These are phyloP conservation scores for Botryotinia globosa DNA, from an alignment of 2,329 filamentous ascomycete species.

Conservation along the genomic window DNA sequence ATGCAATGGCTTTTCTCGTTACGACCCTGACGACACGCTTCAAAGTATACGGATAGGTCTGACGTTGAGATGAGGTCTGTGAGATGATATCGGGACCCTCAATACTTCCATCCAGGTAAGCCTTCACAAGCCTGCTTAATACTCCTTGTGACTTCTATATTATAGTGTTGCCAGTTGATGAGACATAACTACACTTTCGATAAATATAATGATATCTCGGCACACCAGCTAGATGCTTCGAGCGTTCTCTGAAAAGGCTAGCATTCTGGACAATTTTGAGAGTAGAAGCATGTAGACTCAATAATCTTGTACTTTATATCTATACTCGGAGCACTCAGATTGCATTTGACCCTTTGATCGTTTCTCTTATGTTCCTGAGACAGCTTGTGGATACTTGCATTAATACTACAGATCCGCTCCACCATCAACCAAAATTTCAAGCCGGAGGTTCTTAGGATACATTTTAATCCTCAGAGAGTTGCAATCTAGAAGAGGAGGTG, in stretches of 20 bases:
- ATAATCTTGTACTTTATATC: background rate
- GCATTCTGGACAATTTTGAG: background rate
- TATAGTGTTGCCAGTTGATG: background rate
- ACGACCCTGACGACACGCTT: too few relatives aligned
- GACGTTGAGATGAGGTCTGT: background rate
- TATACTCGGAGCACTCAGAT: background rate
- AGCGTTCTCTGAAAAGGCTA: background rate
- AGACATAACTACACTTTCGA: background rate
- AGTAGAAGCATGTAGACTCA: background rate
- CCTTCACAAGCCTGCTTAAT: background rate
- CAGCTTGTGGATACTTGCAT: slow-evolving; percentile 10
- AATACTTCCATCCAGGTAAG: background rate
- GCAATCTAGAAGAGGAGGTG: background rate
- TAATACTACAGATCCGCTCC: background rate
- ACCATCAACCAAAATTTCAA: background rate
- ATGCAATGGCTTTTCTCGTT: background rate
- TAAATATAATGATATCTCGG: background rate
- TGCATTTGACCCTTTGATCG: background rate
- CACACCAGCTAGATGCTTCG: background rate
- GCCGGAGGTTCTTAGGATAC: background rate
- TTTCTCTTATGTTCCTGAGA: background rate
- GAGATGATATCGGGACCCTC: background rate
- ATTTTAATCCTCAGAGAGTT: background rate
- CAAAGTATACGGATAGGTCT: background rate
- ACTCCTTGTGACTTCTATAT: too few relatives aligned